Base-by-base conservation (phyloP, 176 grass and related monocot species). In the Saccharum officinarum region DNA sequence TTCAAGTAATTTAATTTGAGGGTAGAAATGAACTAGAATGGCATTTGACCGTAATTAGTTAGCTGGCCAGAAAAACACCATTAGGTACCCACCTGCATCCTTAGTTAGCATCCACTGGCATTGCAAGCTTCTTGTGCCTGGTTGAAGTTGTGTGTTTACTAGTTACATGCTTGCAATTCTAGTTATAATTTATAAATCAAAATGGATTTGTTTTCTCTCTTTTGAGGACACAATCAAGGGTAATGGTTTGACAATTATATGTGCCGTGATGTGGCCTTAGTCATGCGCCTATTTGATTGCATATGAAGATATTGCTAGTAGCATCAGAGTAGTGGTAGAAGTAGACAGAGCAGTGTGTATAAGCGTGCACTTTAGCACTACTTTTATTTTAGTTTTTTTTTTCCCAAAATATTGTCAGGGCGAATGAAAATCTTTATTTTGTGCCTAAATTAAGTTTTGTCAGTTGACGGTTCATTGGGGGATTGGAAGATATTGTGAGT, bases 181-280 rank as follows among this genome's bases (percentile, higher is more conserved):
- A 67, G 37, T 39, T 74, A 83, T n/a, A n/a, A n/a, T n/a, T n/a
- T n/a, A n/a, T 60, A 74, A 69, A 82, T 71, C 45, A 67, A 83
- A 33, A 3, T 0, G 16, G 15, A 8, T 18, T 20, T 75, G 18
- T 61, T 31, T 22, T 18, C 40, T 36, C 42, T 73, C 14, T 73
- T 40, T 33, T 33, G 7, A 31, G 26, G 45, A 75, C 26, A 11
- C 46, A 16, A 80, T 80, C 15, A 57, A 85, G 62, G 74, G 67
- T 39, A 36, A 38, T 7, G 46, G 14, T 34, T 83, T 70, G 57
- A 13, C 46, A 80, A 67, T 69, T 75, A 73, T 75, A 5, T 83
- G 18, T 50, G 15, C 69, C 18, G 4, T 23, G 44, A 72, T 16
- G 64, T 61, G 5, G 0, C 52, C 23, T 25, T 4, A 6, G 14